Conservation (phyloP, 305 asterid species). For the Petunia hybrid region DNA sequence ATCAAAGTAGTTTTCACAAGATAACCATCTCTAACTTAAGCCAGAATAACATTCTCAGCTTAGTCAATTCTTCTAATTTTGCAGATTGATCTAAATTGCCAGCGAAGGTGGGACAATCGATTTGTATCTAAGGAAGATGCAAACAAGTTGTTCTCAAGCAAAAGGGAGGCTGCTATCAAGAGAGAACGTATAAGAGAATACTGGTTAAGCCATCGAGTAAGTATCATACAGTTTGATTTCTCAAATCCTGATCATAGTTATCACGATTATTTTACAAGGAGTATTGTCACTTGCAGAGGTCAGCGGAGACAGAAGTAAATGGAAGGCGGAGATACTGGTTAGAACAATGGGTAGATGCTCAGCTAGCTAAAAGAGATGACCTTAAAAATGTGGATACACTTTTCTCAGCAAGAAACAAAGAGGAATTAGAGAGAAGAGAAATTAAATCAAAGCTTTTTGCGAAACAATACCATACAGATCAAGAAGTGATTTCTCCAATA, state of each 20-base stretch:
- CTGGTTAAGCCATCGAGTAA: slow-evolving; percentile 79
- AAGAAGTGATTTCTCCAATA: slow-evolving; percentile 51
- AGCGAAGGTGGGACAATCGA: slow-evolving; percentile 86
- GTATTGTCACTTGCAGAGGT: slow-evolving; percentile 59
- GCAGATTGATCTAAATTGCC: slow-evolving; percentile 82
- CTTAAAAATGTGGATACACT: slow-evolving; percentile 44
- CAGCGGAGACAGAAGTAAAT: slow-evolving; percentile 81
- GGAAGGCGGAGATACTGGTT: slow-evolving; percentile 83
- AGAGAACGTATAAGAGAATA: slow-evolving; percentile 82
- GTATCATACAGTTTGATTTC: slow-evolving; percentile 38
- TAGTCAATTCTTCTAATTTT: slow-evolving; percentile 32
- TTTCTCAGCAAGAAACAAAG: slow-evolving; percentile 50
- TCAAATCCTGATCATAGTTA: slow-evolving; percentile 14
- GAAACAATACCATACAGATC: slow-evolving; percentile 57
- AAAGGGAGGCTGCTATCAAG: slow-evolving; percentile 76
- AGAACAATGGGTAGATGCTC: slow-evolving; percentile 95
- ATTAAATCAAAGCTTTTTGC: slow-evolving; percentile 43
- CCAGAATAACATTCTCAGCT: neutral
- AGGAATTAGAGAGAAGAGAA: slow-evolving; percentile 48
- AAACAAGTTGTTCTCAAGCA: slow-evolving; percentile 58
- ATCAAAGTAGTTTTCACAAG: slow-evolving; percentile 23
- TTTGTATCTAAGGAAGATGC: slow-evolving; percentile 67
- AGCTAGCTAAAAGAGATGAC: slow-evolving; percentile 71
- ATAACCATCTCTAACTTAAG: neutral
- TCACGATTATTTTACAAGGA: slow-evolving; percentile 23